Evolutionary conservation across 2,329 filamentous ascomycete species (phyloP), one percentile per base, ranked within the genome.

Genomic region (Clarireedia paspali): DNA sequence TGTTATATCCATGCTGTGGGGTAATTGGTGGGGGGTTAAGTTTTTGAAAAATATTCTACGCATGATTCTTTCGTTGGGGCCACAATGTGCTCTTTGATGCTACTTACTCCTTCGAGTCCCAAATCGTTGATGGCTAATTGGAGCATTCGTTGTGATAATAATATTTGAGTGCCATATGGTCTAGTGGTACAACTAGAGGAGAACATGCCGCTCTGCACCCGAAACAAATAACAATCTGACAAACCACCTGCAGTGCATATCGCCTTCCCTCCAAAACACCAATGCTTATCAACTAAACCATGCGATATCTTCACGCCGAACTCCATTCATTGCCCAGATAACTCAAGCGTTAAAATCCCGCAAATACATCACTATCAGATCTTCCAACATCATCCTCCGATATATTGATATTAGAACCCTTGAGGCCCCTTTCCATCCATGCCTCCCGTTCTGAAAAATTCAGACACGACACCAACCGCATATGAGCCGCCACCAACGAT

Each of bases 401-500:
- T 14, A 20, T 40, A n/a, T 48, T 24, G 12, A 38, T 15, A 12
- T 30, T 36, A 68, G 51, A 68, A 67, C 2, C 66, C 65, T 34
- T 62, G 58, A 12, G 62, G 56, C 23, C 67, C 76, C 53, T 63
- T 66, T 2, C 75, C 75, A 57, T 76, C 73, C 7, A 60, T 30
- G 3, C 76, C 77, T 0, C 77, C 75, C 0, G 74, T 80, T 45
- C 71, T 74, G 56, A 83, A 76, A 54, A 78, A 81, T 62, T 87
- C 83, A 1, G 73, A 73, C n/a, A 82, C 71, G 14, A 83, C 75
- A 7, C 83, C 82, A 20, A 81, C 70, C 1, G 76, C 77, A 63
- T 86, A 88, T 1, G 77, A 77, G 2, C 78, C 70, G 1, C 77
- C 81, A 1, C 75, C 80, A 1, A 82, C 71, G 69, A 77, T 81